Base-by-base conservation (phyloP, 257 asterid genomes). In the Orobanche coerulescens region DNA sequence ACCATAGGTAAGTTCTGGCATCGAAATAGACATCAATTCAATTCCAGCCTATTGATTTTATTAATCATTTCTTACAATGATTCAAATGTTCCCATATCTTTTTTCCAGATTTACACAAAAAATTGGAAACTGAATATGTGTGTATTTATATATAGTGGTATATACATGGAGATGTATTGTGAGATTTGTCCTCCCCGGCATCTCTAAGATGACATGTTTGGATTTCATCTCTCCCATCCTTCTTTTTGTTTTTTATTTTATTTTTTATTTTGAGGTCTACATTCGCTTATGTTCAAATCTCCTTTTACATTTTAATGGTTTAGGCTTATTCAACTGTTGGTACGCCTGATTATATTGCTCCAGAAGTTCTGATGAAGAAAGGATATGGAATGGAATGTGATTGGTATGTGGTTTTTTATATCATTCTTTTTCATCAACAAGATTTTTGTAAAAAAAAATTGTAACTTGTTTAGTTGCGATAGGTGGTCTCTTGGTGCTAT, bases 401-500 rank as follows among this genome's bases (percentile, higher is more conserved):
- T 77, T 87, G 95, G 95, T 86, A 71, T n/a, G 84, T 76, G 69
- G 61, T 66, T 60, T 20, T 34, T 31, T 18, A 14, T 58, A 4
- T 54, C 57, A 19, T 73, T 53, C 6, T 20, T 37, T 70, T 71
- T 47, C 28, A 58, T 37, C 31, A 56, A 37, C 36, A 60, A 64
- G 31, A 39, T 20, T 22, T 55, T 13, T 44, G 36, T 2, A 30
- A 30, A 30, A 7, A 30, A 30, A 30, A 30, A 30, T 9, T 3
- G 18, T 18, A 15, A 67, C 40, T 48, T 22, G 56, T 28, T 30
- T 44, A 6, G 61, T 39, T 30, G 63, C 3, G 43, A 58, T 75
- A 89, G 96, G 97, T 89, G 97, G 97, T 89, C 97, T 73, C 92
- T 86, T 48, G 96, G 96, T 54, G 95, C 95, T 52, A 88, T 88